phyloP scores from a whole-genome alignment of 179 eudicot species.

The Beta corolliflora region DNA sequence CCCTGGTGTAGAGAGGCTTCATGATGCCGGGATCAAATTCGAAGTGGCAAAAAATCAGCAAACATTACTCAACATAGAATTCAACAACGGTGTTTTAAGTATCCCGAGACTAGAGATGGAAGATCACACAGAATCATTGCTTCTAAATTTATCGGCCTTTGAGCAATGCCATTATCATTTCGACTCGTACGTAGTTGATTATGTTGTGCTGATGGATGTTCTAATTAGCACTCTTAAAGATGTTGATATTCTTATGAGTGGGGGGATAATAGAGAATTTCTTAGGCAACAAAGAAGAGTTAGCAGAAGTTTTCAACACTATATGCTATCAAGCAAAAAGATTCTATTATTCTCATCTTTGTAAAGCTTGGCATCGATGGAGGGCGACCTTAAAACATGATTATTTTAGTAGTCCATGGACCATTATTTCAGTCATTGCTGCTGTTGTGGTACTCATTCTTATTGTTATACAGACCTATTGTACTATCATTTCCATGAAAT shows the following conservation, averaged over 20 bases:
- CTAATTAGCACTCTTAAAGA: conserved; percentile 27
- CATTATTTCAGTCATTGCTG: conserved; percentile 34
- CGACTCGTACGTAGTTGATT: conserved; percentile 36
- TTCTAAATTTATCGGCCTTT: conserved; percentile 33
- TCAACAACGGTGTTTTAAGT: conserved; percentile 19
- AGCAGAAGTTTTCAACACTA: conserved; percentile 35
- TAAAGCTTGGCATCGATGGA: conserved; percentile 34
- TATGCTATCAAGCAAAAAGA: conserved; percentile 29
- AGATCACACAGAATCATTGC: conserved; percentile 27
- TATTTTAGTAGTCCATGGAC: conserved; percentile 49
- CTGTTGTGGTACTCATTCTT: conserved; percentile 35
- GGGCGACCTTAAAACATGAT: conserved; percentile 30
- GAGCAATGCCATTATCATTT: conserved; percentile 37
- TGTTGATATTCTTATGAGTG: conserved; percentile 36
- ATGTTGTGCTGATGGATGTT: conserved; percentile 30
- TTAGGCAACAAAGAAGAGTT: conserved; percentile 36
- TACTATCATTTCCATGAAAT: conserved; percentile 18
- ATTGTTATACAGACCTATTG: conserved; percentile 37
- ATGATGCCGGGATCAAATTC: conserved; percentile 40
- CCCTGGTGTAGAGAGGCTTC: conserved; percentile 25
- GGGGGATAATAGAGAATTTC: conserved; percentile 24
- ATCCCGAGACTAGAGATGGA: conserved; percentile 33
- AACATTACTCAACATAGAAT: conserved; percentile 27
- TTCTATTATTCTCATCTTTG: conserved; percentile 32
- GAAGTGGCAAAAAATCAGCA: neutral